Evolutionary conservation across 2,329 filamentous ascomycete genomes (phyloP).

Genomic region (Microsporum ferrugineum): DNA sequence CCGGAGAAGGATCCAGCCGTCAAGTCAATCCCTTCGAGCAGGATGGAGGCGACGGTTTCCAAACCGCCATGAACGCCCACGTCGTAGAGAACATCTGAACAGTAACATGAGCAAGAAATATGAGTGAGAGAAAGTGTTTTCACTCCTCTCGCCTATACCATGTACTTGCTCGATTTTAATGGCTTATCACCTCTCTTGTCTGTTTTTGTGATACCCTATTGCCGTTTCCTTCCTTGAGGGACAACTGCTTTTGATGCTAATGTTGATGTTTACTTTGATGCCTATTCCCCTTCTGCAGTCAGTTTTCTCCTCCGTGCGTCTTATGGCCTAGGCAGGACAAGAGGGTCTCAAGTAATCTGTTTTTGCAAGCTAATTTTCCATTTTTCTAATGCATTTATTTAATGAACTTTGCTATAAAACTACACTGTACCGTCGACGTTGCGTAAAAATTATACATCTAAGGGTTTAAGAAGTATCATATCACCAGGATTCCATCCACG

Average conservation of each 20-base stretch:
- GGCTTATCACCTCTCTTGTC: neutral
- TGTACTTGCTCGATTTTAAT: neutral
- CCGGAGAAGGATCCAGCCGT: constrained; percentile 46
- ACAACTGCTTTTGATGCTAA: neutral
- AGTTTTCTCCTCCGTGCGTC: neutral
- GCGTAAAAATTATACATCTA: neutral
- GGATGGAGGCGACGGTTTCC: constrained; percentile 50
- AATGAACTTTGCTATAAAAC: neutral
- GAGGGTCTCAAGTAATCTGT: neutral
- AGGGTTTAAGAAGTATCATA: neutral
- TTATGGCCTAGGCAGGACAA: neutral
- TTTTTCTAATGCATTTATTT: neutral
- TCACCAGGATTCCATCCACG: neutral
- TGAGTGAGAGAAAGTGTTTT: neutral
- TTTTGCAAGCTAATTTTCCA: neutral
- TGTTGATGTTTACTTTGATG: neutral
- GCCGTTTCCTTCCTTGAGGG: neutral
- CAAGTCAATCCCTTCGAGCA: constrained; percentile 27
- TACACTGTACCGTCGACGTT: neutral
- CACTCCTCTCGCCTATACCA: neutral
- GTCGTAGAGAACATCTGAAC: constrained; percentile 75
- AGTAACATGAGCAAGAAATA: neutral
- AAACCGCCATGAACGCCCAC: constrained; percentile 68
- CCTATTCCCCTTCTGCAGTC: neutral
- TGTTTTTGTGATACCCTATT: neutral